These are phyloP conservation scores for Schizosaccharomyces octosporus DNA, from an alignment of 805 yeast genomes.

Conservation along the genomic window DNA sequence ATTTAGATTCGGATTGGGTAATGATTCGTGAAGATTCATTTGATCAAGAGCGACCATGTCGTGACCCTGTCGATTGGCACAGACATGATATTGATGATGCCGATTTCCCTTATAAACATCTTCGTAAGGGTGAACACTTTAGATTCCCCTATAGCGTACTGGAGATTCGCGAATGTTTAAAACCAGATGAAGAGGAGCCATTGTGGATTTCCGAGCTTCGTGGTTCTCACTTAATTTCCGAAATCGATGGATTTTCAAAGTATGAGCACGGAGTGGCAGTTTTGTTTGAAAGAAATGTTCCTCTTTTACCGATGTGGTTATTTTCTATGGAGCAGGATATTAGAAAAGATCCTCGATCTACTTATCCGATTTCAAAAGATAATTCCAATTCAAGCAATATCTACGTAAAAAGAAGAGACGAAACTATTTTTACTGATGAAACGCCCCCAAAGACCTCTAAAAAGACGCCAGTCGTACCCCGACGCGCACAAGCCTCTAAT, in stretches of 20 bases:
- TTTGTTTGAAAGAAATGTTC: constrained; percentile 47
- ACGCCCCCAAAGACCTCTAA: neutral
- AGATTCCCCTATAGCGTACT: constrained; percentile 29
- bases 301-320: constrained; percentile 81
- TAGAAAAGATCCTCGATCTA: constrained; percentile 54
- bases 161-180: constrained; percentile 33
- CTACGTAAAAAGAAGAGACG: neutral
- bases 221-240: constrained; percentile 63
- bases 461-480: constrained; percentile 6
- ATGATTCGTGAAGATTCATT: constrained; percentile 80
- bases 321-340: constrained; percentile 67
- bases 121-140: constrained; percentile 65
- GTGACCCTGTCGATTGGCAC: constrained; percentile 80
- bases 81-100: constrained; percentile 66
- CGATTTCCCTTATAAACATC: constrained; percentile 38
- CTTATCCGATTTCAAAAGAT: constrained; percentile 17
- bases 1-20: constrained; percentile 67
- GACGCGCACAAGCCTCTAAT: constrained; percentile 24
- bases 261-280: constrained; percentile 82
- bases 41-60: constrained; percentile 63
- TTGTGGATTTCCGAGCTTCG: constrained; percentile 71
- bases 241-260: constrained; percentile 80
- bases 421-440: neutral
- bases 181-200: constrained; percentile 10
- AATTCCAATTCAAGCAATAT: neutral